Evolutionary conservation across 768 basidiomycete species (phyloP).

Genomic region (Royoungia palumana): DNA sequence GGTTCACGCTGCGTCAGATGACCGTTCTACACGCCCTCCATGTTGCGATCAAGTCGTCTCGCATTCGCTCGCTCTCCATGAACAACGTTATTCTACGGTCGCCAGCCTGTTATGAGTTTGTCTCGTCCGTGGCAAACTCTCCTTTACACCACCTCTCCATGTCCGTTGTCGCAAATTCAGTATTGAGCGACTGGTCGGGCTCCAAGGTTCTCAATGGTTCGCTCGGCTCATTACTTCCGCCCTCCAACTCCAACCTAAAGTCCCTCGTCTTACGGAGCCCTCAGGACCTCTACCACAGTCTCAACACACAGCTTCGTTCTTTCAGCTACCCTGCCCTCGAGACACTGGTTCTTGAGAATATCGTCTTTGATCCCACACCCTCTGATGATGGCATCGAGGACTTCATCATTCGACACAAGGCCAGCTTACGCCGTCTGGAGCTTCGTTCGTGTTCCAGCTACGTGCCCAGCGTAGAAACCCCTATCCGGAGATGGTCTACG

Average conservation of each 20-base stretch:
- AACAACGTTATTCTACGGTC: slow-evolving; percentile 29
- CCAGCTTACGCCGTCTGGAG: slow-evolving; percentile 21
- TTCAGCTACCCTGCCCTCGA: slow-evolving; percentile 26
- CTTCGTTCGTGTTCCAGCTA: slow-evolving; percentile 28
- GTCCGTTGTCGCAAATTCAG: slow-evolving; percentile 31
- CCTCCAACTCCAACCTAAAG: slow-evolving; percentile 16
- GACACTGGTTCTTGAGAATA: slow-evolving; percentile 28
- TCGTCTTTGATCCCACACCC: slow-evolving; percentile 24
- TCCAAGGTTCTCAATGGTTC: slow-evolving; percentile 29
- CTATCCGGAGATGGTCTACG: slow-evolving; percentile 25
- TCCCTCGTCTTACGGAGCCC: slow-evolving; percentile 28
- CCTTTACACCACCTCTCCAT: slow-evolving; percentile 30
- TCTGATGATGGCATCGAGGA: slow-evolving; percentile 26
- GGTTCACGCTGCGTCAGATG: slow-evolving; percentile 31
- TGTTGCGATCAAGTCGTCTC: slow-evolving; percentile 17
- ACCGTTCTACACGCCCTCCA: slow-evolving; percentile 24
- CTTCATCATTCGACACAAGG: slow-evolving; percentile 32
- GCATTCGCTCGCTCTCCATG: slow-evolving; percentile 21
- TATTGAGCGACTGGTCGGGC: slow-evolving; percentile 29
- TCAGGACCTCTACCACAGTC: slow-evolving; percentile 29
- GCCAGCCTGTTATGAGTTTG: slow-evolving; percentile 26
- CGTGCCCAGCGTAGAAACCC: slow-evolving; percentile 6
- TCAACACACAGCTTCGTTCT: slow-evolving; percentile 16
- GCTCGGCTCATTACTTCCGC: slow-evolving; percentile 24
- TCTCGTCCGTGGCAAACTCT: slow-evolving; percentile 22